Base-by-base conservation (phyloP, 2,329 filamentous ascomycete genomes). In the Aspergillus ochraceoroseus region DNA sequence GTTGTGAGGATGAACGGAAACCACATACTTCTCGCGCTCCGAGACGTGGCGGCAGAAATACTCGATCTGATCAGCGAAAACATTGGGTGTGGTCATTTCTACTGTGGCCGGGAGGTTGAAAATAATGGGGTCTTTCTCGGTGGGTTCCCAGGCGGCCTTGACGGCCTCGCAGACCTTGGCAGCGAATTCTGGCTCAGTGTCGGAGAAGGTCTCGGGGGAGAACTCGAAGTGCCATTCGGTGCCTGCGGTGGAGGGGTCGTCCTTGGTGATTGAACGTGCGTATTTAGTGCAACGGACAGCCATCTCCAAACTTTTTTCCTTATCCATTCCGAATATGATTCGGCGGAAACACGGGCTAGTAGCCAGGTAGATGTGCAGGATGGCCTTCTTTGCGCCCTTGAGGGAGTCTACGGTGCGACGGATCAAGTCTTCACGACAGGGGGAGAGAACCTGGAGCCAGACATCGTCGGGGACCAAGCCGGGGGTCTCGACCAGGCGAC, bases 61-160 rank as follows among this genome's bases (percentile, higher is more conserved):
- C 64, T 98, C 92, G 48, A 98, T 86, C 70, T 94, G 85, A 61
- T 98, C 92, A 34, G 92, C 92, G 63, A 92, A 98, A 32, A 95
- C 78, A 62, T 98, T 98, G 22, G 89, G 89, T 1, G 92, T 95
- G 0, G 87, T 71, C 81, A 95, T 82, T 70, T 98, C 92, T 23
- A 96, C 90, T 0, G 92, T 98, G 1, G 92, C 90, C 0, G 92
- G 90, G 36, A 98, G 75, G 70, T 96, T 96, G 75, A 98, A 92
- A 62, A 98, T 94, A 65, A 98, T 87, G 32, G 83, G 86, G 54
- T 80, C 82, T 64, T 87, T 79, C 26, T 73, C 79, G 0, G 78
- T 80, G 1, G 92, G 90, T 48, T 75, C 88, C 92, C 92, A 98
- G 1, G 89, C 92, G 4, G 75, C 83, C 75, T 95, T 95, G 57